Evolutionary conservation across 345 rosid genomes (phyloP), one percentile per base, ranked within the genome.

Genomic region (Rhizophora mangle): DNA sequence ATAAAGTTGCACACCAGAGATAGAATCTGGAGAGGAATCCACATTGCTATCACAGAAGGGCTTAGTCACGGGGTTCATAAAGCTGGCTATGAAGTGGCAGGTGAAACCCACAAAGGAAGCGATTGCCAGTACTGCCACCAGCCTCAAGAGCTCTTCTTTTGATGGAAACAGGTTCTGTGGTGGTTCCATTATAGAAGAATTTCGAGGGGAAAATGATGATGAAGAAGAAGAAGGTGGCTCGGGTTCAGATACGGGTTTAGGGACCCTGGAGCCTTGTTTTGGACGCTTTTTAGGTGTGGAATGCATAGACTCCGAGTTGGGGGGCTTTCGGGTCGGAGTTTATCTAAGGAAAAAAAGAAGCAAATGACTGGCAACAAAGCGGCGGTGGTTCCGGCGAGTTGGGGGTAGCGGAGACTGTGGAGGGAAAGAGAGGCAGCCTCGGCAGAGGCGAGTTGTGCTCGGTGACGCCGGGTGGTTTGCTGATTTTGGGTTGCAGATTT

Each of bases 141-240:
- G 84, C 52, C 79, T 82, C 66, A 73, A 67, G 46, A 85, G 68
- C 72, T 91, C 98, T 46, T 73, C 84, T 64, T 77, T 84, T 3
- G 97, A 85, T 37, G 98, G 98, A 74, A 93, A 80, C 63, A 93
- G 74, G 64, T 61, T 73, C 59, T 69, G 75, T 3, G 98, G 85
- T n/a, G 98, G 95, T 62, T 88, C 96, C 71, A 79, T 63, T 3
- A 79, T 34, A 65, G 87, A 66, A 39, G 4, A 74, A 2, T 63
- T 36, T 27, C 78, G 31, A 57, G 80, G 60, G 6, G 74, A 68
- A 58, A 85, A 71, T 26, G 82, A 47, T 4, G 80, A 63, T n/a
- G 39, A 18, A 9, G 46, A 37, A 37, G 47, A 13, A 43, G 49
- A 13, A 43, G 49, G 18, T 43, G 49, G 19, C 18, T 43, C 18